These are phyloP conservation scores for Boletus smithii DNA, from an alignment of 1,284 basidiomycete genomes.

Conservation along the genomic window DNA sequence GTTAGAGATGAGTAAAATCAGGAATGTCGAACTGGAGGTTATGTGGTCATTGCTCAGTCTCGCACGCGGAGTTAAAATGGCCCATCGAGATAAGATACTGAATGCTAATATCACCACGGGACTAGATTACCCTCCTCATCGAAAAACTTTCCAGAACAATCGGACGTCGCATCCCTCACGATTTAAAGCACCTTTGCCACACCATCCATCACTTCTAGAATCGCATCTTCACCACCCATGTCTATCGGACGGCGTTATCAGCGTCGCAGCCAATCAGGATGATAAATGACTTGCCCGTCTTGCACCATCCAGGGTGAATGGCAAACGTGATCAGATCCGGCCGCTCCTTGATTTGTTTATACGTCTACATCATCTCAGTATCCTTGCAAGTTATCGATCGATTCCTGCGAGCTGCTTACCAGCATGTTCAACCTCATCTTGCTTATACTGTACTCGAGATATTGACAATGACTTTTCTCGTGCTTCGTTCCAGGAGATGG, in stretches of 20 bases:
- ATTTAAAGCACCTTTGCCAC: slow-evolving; percentile 3
- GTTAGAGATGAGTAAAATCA: not conserved
- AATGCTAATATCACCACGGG: not conserved
- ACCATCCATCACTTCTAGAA: not conserved
- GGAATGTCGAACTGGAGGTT: not conserved
- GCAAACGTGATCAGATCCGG: slow-evolving; percentile 7
- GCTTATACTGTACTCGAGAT: slow-evolving; percentile 17
- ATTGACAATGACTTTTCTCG: slow-evolving; percentile 25
- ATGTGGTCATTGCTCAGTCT: not conserved
- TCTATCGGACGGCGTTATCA: not conserved
- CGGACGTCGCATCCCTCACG: slow-evolving; percentile 4
- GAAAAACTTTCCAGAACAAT: slow-evolving; percentile 6
- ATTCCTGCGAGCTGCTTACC: not conserved
- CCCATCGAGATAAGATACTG: slow-evolving; percentile 6
- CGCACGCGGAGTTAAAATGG: slow-evolving; percentile 5
- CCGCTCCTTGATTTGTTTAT: slow-evolving; percentile 8
- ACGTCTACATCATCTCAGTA: slow-evolving; percentile 3
- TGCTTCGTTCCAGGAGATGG: slow-evolving; percentile 23
- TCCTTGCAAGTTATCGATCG: not conserved
- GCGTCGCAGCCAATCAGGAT: not conserved
- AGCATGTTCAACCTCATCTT: slow-evolving; percentile 11
- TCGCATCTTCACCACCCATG: not conserved
- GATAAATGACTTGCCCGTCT: slow-evolving; percentile 1
- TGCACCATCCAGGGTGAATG: slow-evolving; percentile 4
- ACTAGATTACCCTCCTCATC: slow-evolving; percentile 1